Conservation (phyloP, 2,329 filamentous ascomycete genomes). For the Ophiocordyceps camponoti-leonardi region DNA sequence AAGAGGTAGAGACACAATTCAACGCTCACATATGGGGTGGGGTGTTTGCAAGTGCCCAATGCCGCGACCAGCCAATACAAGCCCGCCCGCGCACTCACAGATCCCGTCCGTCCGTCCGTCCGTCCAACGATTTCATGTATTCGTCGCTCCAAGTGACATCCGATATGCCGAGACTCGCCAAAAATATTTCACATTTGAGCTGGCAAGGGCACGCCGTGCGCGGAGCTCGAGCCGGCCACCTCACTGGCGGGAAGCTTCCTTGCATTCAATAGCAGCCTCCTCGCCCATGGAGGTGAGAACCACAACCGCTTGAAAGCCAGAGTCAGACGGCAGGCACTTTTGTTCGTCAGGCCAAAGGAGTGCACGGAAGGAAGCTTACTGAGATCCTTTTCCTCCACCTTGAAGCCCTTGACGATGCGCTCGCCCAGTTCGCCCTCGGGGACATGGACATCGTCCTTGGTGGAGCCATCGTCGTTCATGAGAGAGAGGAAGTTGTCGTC, state of each 20-base stretch:
- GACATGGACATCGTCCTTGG: constrained; percentile 90
- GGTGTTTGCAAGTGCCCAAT: constrained; percentile 11
- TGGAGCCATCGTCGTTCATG: constrained; percentile 70
- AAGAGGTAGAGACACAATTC: constrained; percentile 19
- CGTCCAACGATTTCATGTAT: constrained; percentile 20
- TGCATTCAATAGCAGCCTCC: constrained; percentile 79
- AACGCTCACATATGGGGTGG: constrained; percentile 5
- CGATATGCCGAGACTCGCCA: constrained; percentile 15
- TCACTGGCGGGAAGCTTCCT: constrained; percentile 56
- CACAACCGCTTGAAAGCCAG: constrained; percentile 52
- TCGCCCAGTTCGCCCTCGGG: constrained; percentile 81
- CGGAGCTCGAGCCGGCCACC: constrained; percentile 5
- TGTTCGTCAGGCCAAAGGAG: not conserved
- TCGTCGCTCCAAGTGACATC: constrained; percentile 12
- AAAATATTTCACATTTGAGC: constrained; percentile 8
- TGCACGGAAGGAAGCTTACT: constrained; percentile 41
- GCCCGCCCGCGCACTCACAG: constrained; percentile 22
- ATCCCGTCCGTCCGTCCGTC: constrained; percentile 17
- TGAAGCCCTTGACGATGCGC: constrained; percentile 70
- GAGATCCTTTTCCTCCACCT: constrained; percentile 73
- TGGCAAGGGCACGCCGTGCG: constrained; percentile 9
- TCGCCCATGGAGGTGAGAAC: constrained; percentile 94
- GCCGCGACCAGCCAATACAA: constrained; percentile 24
- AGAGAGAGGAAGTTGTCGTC: constrained; percentile 92
- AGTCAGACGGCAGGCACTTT: not conserved